These are phyloP conservation scores for Suillus lakei DNA, from an alignment of 768 basidiomycete genomes.

Conservation along the genomic window DNA sequence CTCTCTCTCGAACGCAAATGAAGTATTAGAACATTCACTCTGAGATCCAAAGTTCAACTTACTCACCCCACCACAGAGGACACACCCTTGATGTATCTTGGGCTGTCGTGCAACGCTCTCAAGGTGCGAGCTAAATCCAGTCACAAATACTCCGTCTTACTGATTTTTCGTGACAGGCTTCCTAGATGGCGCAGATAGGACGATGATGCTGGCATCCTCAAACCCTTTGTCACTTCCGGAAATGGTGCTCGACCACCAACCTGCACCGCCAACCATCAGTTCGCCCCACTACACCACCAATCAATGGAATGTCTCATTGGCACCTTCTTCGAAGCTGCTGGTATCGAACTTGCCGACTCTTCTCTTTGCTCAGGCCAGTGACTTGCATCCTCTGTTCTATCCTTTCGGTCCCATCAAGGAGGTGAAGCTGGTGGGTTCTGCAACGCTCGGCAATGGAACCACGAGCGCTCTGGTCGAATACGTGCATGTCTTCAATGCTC, in stretches of 20 bases:
- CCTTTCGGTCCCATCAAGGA: conserved; percentile 74
- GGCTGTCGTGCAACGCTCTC: conserved; percentile 87
- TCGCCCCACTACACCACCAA: conserved; percentile 36
- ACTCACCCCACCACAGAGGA: conserved; percentile 48
- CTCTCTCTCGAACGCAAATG: conserved; percentile 68
- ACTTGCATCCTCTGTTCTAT: conserved; percentile 73
- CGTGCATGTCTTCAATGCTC: conserved; percentile 53
- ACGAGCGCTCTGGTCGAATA: conserved; percentile 72
- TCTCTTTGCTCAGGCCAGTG: conserved; percentile 67
- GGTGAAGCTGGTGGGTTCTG: conserved; percentile 51
- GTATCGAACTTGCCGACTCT: conserved; percentile 69
- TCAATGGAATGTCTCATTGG: conserved; percentile 37
- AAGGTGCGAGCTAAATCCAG: conserved; percentile 48
- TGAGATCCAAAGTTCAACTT: not conserved
- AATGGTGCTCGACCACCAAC: conserved; percentile 27
- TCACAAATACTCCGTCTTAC: conserved; percentile 8
- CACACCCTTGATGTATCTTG: conserved; percentile 82
- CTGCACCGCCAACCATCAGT: conserved; percentile 26
- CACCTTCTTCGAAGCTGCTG: conserved; percentile 57
- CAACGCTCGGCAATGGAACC: conserved; percentile 42
- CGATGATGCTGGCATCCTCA: conserved; percentile 60
- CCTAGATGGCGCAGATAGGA: conserved; percentile 81
- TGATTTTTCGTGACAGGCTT: conserved; percentile 54
- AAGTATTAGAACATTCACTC: conserved; percentile 49
- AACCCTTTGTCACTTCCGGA: conserved; percentile 38